Base-by-base conservation (phyloP, 192 early-diverging fungal genomes). In the Lobulomyces angularis region DNA sequence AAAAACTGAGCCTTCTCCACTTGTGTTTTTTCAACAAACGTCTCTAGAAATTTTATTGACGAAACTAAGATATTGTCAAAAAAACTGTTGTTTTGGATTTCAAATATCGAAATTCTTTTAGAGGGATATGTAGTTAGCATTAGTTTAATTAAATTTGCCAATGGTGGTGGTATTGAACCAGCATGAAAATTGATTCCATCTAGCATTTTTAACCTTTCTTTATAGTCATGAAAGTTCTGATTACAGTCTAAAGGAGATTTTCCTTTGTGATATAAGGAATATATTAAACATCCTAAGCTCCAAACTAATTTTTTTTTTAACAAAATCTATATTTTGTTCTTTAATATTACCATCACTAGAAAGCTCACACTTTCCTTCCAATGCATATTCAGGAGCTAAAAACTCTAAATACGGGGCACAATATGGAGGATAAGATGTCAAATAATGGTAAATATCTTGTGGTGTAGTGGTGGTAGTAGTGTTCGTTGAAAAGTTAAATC, bases 61-160 rank as follows among this genome's bases (percentile, higher is more conserved):
- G 80, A 81, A 2, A 88, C 73, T 1, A 85, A 57, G 9, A 85
- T 59, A 35, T 81, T 80, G 64, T 85, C 79, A 61, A 90, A 90
- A 43, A 79, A 84, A 27, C 63, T 66, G 55, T 66, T 67, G 5
- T 48, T 48, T 41, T 83, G 79, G 51, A 90, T 82, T 30, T 77
- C 67, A 0, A 51, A 35, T 1, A 79, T 61, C 0, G 74, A 62
- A 57, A 83, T 53, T 4, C 87, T 65, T 27, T 56, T 54, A 1
- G 45, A 48, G 1, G 81, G 71, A 4, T 69, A 55, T 1, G 65
- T 53, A 0, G 59, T 55, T 14, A 88, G 50, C 20, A 87, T 54
- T 5, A 48, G 49, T 6, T 48, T 58, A 39, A 83, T 67, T 0
- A 67, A 69, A 3, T 65, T 53, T 55, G 44, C 12, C 1, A 68